Percentiles rank a stretch among this genome's conserved stretches.
phyloP scores from a whole-genome alignment of 139 green algal genomes.

The Micractinium conductrix region DNA sequence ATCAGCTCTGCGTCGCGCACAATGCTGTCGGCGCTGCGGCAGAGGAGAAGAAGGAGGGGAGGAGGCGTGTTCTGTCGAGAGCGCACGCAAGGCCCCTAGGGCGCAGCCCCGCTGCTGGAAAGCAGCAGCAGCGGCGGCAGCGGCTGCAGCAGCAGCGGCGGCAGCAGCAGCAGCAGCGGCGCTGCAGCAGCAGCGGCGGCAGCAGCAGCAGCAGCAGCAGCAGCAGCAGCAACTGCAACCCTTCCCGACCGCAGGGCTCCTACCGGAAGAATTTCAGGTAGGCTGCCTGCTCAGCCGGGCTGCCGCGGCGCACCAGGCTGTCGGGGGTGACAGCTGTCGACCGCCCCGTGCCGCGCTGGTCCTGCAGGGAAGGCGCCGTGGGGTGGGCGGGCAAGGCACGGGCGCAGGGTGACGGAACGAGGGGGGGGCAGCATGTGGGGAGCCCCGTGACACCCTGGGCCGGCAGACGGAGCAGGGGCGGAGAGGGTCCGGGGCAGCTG shows the following conservation, averaged over 20 bases:
- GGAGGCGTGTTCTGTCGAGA: too few relatives aligned
- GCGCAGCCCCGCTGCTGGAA: neutral
- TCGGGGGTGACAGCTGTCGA: constrained; percentile 71
- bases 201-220: neutral
- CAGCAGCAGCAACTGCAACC: neutral
- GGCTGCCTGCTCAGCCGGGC: constrained; percentile 72
- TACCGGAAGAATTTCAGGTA: constrained; percentile 79
- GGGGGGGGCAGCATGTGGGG: too few relatives aligned
- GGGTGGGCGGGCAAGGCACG: too few relatives aligned
- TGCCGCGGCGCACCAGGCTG: constrained; percentile 61
- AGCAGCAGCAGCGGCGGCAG: neutral
- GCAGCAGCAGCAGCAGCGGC: neutral
- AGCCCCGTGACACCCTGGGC: too few relatives aligned
- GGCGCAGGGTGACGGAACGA: neutral
- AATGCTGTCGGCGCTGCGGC: constrained; percentile 88
- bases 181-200: neutral
- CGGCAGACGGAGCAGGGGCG: too few relatives aligned
- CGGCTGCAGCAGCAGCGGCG: neutral
- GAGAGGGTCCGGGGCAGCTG: too few relatives aligned
- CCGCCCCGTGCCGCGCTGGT: constrained; percentile 85
- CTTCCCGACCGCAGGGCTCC: too few relatives aligned
- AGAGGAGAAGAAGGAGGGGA: neutral
- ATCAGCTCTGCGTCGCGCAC: constrained; percentile 89
- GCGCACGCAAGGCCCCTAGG: too few relatives aligned
- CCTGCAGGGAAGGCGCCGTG: constrained; percentile 17